phyloP scores from a whole-genome alignment of 495 filamentous ascomycete species.

The Xylaria bambusicola region DNA sequence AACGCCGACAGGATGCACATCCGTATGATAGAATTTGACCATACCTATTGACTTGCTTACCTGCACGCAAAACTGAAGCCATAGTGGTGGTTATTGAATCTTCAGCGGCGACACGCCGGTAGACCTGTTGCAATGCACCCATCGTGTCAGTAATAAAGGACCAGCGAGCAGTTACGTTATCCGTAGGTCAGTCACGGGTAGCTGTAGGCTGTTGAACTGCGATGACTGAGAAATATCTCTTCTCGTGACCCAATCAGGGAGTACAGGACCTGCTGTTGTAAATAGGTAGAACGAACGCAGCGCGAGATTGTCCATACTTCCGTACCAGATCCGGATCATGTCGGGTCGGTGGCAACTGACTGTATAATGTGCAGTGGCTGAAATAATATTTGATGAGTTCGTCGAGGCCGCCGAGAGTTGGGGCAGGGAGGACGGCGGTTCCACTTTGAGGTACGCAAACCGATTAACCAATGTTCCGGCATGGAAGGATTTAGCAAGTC shows the following conservation, averaged over 20 bases:
- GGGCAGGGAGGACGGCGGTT: conserved; percentile 50
- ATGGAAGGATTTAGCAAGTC: conserved; percentile 1
- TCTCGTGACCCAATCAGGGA: too few relatives aligned
- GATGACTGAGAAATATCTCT: conserved; percentile 57
- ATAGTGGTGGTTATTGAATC: conserved; percentile 41
- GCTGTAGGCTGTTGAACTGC: conserved; percentile 70
- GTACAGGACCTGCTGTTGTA: too few relatives aligned
- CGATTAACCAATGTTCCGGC: conserved; percentile 12
- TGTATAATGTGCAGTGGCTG: conserved; percentile 2
- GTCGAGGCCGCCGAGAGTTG: conserved; percentile 15
- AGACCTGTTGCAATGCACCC: conserved; percentile 58
- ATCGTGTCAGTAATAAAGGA: conserved; percentile 54
- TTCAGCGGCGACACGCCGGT: conserved; percentile 46
- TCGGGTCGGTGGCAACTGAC: conserved; percentile 27
- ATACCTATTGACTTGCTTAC: conserved; percentile 46
- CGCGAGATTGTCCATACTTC: conserved; percentile 62
- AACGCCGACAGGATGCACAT: conserved; percentile 42
- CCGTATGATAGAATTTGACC: conserved; percentile 23
- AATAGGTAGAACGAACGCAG: too few relatives aligned
- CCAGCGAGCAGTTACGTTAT: conserved; percentile 73
- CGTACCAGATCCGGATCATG: conserved; percentile 52
- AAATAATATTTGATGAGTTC: conserved; percentile 19
- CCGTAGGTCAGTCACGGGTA: conserved; percentile 58
- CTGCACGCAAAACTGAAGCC: conserved; percentile 34
- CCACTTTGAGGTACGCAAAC: conserved; percentile 68